These are phyloP conservation scores for Jamesozyma lodderae DNA, from an alignment of 805 yeast genomes.

Conservation along the genomic window DNA sequence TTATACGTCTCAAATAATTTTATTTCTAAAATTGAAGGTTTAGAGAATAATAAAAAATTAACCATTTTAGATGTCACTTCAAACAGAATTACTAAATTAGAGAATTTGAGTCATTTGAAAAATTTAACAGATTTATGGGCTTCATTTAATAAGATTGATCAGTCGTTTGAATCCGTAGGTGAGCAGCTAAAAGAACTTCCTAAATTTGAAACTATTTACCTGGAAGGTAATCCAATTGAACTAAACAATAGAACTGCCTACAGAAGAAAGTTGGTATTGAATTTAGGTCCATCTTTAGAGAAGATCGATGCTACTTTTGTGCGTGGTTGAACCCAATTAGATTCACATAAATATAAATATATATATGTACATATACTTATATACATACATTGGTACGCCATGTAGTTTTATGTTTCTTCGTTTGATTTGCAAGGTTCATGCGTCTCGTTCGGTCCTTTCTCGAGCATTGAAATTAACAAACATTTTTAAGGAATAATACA, in stretches of 20 bases:
- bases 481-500: no score
- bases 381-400: no score
- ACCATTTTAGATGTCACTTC: conserved; percentile 74
- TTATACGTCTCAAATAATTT: conserved; percentile 83
- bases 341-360: not conserved
- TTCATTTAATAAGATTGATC: conserved; percentile 59
- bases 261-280: conserved; percentile 69
- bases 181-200: conserved; percentile 53
- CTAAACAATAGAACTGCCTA: conserved; percentile 64
- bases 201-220: conserved; percentile 75
- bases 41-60: conserved; percentile 60
- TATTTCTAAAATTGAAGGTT: conserved; percentile 61
- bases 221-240: conserved; percentile 91
- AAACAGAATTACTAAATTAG: conserved; percentile 54
- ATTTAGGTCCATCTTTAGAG: conserved; percentile 50
- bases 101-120: conserved; percentile 53
- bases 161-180: conserved; percentile 58
- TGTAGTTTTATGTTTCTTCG: no score
- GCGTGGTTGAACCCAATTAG: conserved; percentile 17
- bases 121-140: conserved; percentile 93
- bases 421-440: no score
- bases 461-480: no score
- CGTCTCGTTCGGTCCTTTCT: no score
- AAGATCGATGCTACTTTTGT: conserved; percentile 90
- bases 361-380: conserved; percentile 1